Conservation (phyloP, 257 asterid species). For the Ehretia macrophylla region DNA sequence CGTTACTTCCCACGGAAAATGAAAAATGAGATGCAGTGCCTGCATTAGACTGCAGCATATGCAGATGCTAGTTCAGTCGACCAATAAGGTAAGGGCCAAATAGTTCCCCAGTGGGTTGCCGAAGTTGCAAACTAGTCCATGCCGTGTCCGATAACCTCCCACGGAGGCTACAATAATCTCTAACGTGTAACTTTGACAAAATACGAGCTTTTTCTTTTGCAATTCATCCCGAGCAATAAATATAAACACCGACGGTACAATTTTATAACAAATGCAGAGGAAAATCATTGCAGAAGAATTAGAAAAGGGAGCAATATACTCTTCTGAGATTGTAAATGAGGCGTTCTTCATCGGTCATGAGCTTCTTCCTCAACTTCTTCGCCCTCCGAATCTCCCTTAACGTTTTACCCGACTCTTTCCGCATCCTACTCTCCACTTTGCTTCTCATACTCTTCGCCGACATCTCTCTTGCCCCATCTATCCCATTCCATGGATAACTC, state of each 20-base stretch:
- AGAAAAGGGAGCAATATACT: slow-evolving; percentile 31
- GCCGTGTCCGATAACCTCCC: no score
- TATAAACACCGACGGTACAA: background rate
- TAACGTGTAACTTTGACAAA: no score
- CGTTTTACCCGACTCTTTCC: slow-evolving; percentile 76
- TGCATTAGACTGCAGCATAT: no score
- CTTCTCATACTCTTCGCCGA: slow-evolving; percentile 93
- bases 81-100: no score
- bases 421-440: slow-evolving; percentile 83
- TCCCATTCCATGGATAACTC: slow-evolving; percentile 23
- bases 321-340: slow-evolving; percentile 76
- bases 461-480: slow-evolving; percentile 56
- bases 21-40: no score
- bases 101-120: no score
- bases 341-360: slow-evolving; percentile 93
- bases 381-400: slow-evolving; percentile 87
- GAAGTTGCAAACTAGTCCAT: no score
- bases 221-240: background rate
- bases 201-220: no score
- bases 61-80: no score
- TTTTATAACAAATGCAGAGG: background rate
- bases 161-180: no score
- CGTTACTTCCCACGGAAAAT: no score
- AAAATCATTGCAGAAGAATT: background rate
- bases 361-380: slow-evolving; percentile 50